A percentile compares a stretch with the other conserved stretches of the same genome.
Conservation (phyloP, 805 yeast genomes). For the Candida schatavii region DNA sequence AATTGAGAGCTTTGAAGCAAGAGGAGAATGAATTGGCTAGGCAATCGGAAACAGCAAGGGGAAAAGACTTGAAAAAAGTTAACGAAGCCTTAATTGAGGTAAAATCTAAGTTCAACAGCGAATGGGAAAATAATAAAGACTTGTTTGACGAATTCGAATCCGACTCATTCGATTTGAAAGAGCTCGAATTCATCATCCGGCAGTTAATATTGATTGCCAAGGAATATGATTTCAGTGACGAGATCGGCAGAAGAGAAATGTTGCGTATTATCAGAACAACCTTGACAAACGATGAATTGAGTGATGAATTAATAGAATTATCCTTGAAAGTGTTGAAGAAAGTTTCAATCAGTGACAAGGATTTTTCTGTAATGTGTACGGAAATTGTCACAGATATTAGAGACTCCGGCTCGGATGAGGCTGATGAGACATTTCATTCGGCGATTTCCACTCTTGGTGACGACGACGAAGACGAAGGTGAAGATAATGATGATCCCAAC, state of each 20-base stretch:
- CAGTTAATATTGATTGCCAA: conserved; percentile 69
- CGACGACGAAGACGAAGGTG: conserved; percentile 8
- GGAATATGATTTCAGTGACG: conserved; percentile 84
- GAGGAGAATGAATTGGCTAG: conserved; percentile 14
- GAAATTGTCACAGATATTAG: conserved; percentile 84
- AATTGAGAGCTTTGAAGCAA: conserved; percentile 2
- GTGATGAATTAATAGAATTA: conserved; percentile 51
- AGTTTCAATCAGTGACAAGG: conserved; percentile 74
- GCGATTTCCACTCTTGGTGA: conserved; percentile 29
- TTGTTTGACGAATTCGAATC: conserved; percentile 19
- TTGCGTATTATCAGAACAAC: conserved; percentile 46
- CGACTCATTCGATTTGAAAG: conserved; percentile 47
- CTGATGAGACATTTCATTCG: conserved; percentile 48
- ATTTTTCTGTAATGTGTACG: conserved; percentile 78
- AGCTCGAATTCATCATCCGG: conserved; percentile 68
- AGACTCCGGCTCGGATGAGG: conserved; percentile 55
- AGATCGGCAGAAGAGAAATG: conserved; percentile 81
- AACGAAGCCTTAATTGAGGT: conserved; percentile 6
- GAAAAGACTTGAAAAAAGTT: conserved; percentile 11
- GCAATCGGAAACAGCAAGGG: conserved; percentile 8
- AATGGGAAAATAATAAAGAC: conserved; percentile 9
- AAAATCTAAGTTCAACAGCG: conserved; percentile 6
- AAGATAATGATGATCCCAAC: conserved; percentile 14
- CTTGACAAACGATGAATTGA: conserved; percentile 54
- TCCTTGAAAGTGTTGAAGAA: conserved; percentile 65